These are phyloP conservation scores for Ophiocordyceps polyrhachis-furcata DNA, from an alignment of 2,329 filamentous ascomycete species.

Conservation along the genomic window DNA sequence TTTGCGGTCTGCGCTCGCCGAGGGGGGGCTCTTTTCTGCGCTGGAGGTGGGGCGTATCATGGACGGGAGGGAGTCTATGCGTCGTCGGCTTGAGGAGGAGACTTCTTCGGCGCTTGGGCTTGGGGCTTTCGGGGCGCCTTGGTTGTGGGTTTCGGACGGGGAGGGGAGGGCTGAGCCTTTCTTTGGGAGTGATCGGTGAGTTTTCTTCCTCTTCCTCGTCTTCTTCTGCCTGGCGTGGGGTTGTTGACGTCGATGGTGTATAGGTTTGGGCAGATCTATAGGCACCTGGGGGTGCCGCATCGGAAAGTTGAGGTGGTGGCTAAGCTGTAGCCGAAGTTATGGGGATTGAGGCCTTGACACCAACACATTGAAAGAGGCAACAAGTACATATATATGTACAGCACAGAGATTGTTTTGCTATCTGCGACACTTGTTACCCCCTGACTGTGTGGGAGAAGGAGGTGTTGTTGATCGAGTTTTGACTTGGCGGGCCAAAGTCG, in stretches of 20 bases:
- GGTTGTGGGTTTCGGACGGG: conserved; percentile 47
- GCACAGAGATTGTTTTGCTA: no score
- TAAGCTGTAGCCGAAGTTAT: conserved; percentile 13
- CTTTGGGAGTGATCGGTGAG: conserved; percentile 54
- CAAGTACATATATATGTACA: no score
- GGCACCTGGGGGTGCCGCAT: conserved; percentile 42
- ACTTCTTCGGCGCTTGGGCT: conserved; percentile 42
- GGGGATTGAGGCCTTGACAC: no score
- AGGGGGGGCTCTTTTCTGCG: conserved; percentile 23
- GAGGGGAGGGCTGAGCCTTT: conserved; percentile 46
- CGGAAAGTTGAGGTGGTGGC: conserved; percentile 25
- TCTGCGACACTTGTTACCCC: no score
- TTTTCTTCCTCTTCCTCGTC: not conserved
- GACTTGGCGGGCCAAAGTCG: no score
- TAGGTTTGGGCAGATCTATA: conserved; percentile 51
- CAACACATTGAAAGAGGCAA: no score
- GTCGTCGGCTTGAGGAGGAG: conserved; percentile 27
- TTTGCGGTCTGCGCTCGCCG: conserved; percentile 21
- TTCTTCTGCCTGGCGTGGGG: no score
- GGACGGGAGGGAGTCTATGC: conserved; percentile 27
- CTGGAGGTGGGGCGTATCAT: conserved; percentile 38
- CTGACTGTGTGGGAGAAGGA: no score
- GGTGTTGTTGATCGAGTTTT: no score
- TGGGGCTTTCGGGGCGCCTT: conserved; percentile 62
- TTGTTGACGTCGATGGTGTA: not conserved